phyloP scores from a whole-genome alignment of 495 filamentous ascomycete species.

The Aspergillus baeticus region DNA sequence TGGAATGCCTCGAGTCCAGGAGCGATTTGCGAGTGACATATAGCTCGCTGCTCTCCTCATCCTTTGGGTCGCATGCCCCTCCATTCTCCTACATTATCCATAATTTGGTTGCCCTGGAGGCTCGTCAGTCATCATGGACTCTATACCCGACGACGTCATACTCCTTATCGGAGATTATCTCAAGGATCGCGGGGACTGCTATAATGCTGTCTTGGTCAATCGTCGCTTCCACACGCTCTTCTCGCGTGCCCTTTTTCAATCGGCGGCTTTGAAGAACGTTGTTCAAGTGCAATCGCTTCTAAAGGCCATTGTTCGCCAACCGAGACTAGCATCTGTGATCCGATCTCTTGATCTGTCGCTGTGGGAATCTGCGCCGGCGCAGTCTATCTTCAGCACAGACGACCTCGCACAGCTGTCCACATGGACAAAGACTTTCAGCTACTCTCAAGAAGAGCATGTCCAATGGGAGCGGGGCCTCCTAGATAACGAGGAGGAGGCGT shows the following conservation, averaged over 20 bases:
- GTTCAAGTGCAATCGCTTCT: slow-evolving; percentile 24
- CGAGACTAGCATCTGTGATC: slow-evolving; percentile 26
- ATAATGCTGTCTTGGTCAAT: slow-evolving; percentile 33
- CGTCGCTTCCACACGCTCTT: slow-evolving; percentile 33
- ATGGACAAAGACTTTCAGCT: slow-evolving; percentile 14
- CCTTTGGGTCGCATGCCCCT: too few relatives aligned
- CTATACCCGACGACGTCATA: slow-evolving; percentile 32
- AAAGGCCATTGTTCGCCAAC: slow-evolving; percentile 19
- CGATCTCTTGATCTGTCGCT: slow-evolving; percentile 24
- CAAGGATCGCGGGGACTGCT: slow-evolving; percentile 27
- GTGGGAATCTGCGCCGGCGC: slow-evolving; percentile 16
- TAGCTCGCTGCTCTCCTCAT: too few relatives aligned
- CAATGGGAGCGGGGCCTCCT: slow-evolving; percentile 28
- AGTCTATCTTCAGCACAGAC: background rate
- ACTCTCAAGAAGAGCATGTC: slow-evolving; percentile 21
- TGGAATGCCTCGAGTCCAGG: too few relatives aligned
- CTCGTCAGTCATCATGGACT: background rate
- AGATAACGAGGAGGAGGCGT: slow-evolving; percentile 26
- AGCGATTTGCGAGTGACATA: too few relatives aligned
- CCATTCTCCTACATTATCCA: background rate
- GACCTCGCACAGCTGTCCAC: slow-evolving; percentile 16
- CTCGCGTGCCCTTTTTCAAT: slow-evolving; percentile 26
- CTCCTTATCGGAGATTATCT: slow-evolving; percentile 31
- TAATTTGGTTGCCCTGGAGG: background rate
- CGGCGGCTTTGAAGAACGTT: slow-evolving; percentile 21